These are phyloP conservation scores for Tetracladium marchalianum DNA, from an alignment of 495 filamentous ascomycete genomes.

Conservation along the genomic window DNA sequence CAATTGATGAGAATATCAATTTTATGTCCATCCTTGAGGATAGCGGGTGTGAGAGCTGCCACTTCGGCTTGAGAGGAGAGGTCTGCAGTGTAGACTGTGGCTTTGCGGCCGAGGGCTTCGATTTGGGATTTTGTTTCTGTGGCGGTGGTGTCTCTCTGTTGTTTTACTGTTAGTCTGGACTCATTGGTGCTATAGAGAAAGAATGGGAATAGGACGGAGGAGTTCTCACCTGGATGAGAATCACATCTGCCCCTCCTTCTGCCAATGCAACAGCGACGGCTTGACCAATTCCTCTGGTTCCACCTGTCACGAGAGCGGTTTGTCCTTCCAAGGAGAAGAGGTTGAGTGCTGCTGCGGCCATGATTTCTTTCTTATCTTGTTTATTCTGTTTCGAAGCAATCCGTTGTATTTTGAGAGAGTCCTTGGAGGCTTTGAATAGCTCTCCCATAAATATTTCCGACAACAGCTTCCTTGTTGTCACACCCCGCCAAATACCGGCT, in stretches of 20 bases:
- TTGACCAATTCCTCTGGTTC: constrained; percentile 62
- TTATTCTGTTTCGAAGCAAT: no score
- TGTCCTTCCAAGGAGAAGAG: constrained; percentile 30
- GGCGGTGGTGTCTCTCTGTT: constrained; percentile 51
- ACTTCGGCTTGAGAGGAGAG: constrained; percentile 50
- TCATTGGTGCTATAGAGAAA: neutral
- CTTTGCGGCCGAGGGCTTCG: constrained; percentile 53
- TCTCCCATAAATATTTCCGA: no score
- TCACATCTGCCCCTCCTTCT: constrained; percentile 63
- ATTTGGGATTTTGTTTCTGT: constrained; percentile 48
- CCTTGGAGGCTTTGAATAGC: no score
- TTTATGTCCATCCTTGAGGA: constrained; percentile 38
- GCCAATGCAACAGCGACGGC: constrained; percentile 58
- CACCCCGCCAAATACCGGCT: no score
- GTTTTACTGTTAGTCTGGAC: constrained; percentile 52
- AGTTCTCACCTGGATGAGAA: constrained; percentile 47
- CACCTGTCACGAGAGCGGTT: constrained; percentile 62
- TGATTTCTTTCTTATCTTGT: neutral
- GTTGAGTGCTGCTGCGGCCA: neutral
- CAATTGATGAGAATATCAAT: constrained; percentile 58
- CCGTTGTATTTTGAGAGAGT: no score
- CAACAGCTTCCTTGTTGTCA: no score
- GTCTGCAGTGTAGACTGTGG: constrained; percentile 57
- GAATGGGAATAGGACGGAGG: constrained; percentile 21
- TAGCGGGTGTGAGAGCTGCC: constrained; percentile 44